phyloP scores from a whole-genome alignment of 768 basidiomycete species.

The Pulveroboletus sp. region DNA sequence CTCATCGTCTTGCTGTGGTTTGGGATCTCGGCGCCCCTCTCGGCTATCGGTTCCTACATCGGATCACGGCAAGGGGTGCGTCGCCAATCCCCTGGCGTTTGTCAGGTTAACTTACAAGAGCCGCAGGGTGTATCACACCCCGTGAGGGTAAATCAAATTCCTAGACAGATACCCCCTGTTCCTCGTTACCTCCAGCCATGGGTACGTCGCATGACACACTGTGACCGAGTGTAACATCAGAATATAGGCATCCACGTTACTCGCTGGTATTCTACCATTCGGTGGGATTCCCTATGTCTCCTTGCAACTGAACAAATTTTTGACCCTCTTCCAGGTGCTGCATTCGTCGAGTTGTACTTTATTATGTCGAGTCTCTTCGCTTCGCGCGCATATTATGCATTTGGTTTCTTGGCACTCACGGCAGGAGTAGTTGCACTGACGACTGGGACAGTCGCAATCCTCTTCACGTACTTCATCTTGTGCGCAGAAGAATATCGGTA shows the following conservation, averaged over 20 bases:
- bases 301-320: slow-evolving; percentile 1
- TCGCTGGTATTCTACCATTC: slow-evolving; percentile 92
- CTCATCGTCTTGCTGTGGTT: slow-evolving; percentile 87
- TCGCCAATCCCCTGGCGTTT: not conserved
- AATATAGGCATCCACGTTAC: slow-evolving; percentile 62
- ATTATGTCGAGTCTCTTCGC: slow-evolving; percentile 89
- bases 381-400: slow-evolving; percentile 90
- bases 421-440: slow-evolving; percentile 80
- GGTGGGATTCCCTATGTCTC: slow-evolving; percentile 42
- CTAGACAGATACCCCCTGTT: slow-evolving; percentile 88
- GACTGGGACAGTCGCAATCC: slow-evolving; percentile 85
- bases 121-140: slow-evolving; percentile 70
- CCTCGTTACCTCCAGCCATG: slow-evolving; percentile 82
- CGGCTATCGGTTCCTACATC: slow-evolving; percentile 79
- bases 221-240: slow-evolving; percentile 9
- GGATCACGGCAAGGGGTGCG: slow-evolving; percentile 85
- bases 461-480: slow-evolving; percentile 85
- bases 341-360: slow-evolving; percentile 93
- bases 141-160: slow-evolving; percentile 87
- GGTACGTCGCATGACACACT: slow-evolving; percentile 42
- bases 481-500: slow-evolving; percentile 94
- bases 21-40: slow-evolving; percentile 88
- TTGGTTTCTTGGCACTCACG: slow-evolving; percentile 90
- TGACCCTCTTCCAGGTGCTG: slow-evolving; percentile 58
- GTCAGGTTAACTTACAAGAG: slow-evolving; percentile 7